These are phyloP conservation scores for Lipomyces mesembrius DNA, from an alignment of 805 yeast species.

Conservation along the genomic window DNA sequence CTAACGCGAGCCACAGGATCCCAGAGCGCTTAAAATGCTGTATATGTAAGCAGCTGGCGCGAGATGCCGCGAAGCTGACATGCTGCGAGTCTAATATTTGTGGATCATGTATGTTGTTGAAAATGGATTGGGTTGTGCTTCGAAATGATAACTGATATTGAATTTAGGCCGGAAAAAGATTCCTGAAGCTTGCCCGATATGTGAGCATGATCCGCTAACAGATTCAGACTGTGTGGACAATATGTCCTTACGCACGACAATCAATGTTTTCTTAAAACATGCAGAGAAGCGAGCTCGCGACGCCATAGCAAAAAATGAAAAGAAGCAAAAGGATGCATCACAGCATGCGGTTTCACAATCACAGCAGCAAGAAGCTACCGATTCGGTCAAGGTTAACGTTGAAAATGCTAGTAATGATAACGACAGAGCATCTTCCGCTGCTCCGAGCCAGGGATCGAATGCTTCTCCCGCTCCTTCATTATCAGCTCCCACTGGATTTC, in stretches of 20 bases:
- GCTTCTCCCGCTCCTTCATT: background rate
- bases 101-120: conserved; percentile 28
- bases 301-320: conserved; percentile 7
- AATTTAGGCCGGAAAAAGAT: conserved; percentile 23
- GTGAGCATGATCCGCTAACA: conserved; percentile 22
- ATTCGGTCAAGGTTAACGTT: background rate
- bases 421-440: background rate
- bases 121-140: background rate
- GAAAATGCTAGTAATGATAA: background rate
- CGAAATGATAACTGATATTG: background rate
- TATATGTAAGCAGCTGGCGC: conserved; percentile 30
- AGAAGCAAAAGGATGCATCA: conserved; percentile 4
- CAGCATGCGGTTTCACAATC: background rate
- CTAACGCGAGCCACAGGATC: conserved; percentile 17
- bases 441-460: background rate
- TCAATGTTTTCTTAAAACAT: conserved; percentile 33
- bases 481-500: background rate
- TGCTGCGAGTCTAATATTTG: conserved; percentile 33
- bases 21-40: conserved; percentile 33
- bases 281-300: conserved; percentile 33
- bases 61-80: conserved; percentile 29
- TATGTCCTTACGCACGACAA: conserved; percentile 29
- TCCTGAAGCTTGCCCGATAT: conserved; percentile 24
- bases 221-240: conserved; percentile 20
- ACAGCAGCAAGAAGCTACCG: background rate